phyloP scores from a whole-genome alignment of 1,284 basidiomycete genomes.

The Sporisorium sorghi region DNA sequence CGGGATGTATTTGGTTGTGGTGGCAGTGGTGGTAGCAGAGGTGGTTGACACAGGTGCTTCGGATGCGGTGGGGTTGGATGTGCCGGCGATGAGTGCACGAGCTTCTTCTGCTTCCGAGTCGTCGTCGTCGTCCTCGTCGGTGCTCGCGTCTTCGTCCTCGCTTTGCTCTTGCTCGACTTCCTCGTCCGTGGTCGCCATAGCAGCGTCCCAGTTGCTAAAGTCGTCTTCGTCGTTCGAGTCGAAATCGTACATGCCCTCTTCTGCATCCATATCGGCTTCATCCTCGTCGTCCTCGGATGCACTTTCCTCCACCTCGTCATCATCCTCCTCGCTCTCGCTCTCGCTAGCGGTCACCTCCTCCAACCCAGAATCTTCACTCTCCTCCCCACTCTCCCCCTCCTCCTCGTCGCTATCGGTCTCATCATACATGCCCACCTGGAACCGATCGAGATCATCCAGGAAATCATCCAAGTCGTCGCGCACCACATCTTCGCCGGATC shows the following conservation, averaged over 20 bases:
- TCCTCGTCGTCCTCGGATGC: conserved; percentile 3
- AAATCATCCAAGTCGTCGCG: conserved; percentile 60
- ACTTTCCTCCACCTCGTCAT: conserved; percentile 3
- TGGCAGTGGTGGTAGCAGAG: conserved; percentile 29
- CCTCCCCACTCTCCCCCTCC: conserved; percentile 4
- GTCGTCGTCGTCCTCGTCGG: conserved; percentile 13
- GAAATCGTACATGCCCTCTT: conserved; percentile 40
- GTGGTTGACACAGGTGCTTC: not conserved
- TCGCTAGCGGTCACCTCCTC: conserved; percentile 24
- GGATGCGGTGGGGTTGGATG: conserved; percentile 1
- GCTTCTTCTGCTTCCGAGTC: conserved; percentile 45
- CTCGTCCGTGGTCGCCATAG: conserved; percentile 53
- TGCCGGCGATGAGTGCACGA: conserved; percentile 21
- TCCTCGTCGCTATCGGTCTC: conserved; percentile 20
- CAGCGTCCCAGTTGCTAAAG: conserved; percentile 53
- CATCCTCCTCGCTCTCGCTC: conserved; percentile 7
- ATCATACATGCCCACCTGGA: conserved; percentile 56
- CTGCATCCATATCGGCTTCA: conserved; percentile 14
- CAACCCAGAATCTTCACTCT: conserved; percentile 23
- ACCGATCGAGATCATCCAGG: conserved; percentile 58
- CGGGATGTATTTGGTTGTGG: conserved; percentile 71
- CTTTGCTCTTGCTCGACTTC: conserved; percentile 22
- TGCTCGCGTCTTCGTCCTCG: conserved; percentile 9
- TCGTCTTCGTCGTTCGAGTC: conserved; percentile 50
- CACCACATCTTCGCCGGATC: conserved; percentile 36